Evolutionary conservation across 352 stramenopile species (phyloP).

Genomic region (Globisporangium cederbergense): DNA sequence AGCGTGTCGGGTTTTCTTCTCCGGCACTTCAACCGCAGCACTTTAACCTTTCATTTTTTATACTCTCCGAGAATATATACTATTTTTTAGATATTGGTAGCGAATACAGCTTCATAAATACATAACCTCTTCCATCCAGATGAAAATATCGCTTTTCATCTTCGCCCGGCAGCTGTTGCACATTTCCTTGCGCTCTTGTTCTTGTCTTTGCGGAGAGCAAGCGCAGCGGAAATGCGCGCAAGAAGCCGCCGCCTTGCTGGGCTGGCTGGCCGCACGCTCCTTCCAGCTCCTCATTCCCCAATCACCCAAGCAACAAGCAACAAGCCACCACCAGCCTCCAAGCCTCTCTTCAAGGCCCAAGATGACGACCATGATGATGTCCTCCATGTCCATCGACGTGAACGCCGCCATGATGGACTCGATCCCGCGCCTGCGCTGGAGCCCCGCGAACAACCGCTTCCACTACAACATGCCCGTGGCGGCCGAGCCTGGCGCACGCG

Average conservation of each 20-base stretch:
- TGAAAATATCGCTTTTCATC: neutral
- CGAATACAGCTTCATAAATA: neutral
- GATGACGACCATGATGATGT: conserved; percentile 57
- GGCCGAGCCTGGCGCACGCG: conserved; percentile 48
- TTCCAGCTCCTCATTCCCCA: conserved; percentile 3
- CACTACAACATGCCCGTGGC: conserved; percentile 69
- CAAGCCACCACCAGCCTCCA: conserved; percentile 3
- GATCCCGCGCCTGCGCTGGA: conserved; percentile 74
- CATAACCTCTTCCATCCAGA: neutral
- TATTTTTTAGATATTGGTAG: neutral
- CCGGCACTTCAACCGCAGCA: conserved; percentile 8
- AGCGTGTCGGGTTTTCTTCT: neutral
- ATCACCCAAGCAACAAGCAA: conserved; percentile 15
- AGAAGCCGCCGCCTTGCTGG: no score
- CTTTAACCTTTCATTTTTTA: neutral
- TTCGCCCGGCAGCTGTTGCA: neutral
- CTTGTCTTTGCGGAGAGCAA: conserved; percentile 7
- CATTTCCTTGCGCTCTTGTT: conserved; percentile 3
- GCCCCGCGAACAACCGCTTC: conserved; percentile 68
- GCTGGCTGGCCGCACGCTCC: neutral
- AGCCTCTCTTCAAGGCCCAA: conserved; percentile 2
- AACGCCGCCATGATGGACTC: conserved; percentile 39
- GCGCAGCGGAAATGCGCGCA: conserved; percentile 1
- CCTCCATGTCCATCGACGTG: conserved; percentile 31
- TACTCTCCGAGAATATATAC: neutral